Base-by-base conservation (phyloP, 495 filamentous ascomycete genomes). In the Podospora conica region DNA sequence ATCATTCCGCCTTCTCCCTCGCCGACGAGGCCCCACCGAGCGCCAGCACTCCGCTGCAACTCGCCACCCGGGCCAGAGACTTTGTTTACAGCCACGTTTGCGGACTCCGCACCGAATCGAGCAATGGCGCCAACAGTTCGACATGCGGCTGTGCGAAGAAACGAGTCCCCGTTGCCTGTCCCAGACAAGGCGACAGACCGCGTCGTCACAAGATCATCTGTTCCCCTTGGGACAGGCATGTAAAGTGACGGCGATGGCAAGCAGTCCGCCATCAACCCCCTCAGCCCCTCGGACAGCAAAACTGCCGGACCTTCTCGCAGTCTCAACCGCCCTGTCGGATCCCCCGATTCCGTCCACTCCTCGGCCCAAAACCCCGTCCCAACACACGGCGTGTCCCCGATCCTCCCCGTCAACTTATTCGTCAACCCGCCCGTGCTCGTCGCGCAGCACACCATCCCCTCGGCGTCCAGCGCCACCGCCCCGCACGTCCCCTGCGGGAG, bases 301-400 rank as follows among this genome's bases (percentile, higher is more conserved):
- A 85, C 71, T 3, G 74, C 68, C 15, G 80, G 77, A 0, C 77
- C 74, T 11, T 73, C 27, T 59, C 24, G 9, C 66, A 53, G 15
- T 10, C 7, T 7, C 53, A 8, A 8, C 75, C 58, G 21, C n/a
- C 59, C 55, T 3, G 66, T 65, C 9, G 67, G 64, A 24, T 71
- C 67, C 0, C 68, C 66, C 21, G 74, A 63, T 64, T 85, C 84
- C 27, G 78, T 78, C 89, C 90, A 96, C 62, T 91, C 84, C 75
- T 96, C 92, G 0, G 92, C 92, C 91, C 92, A 96, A 72, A 92
- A 96, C 9, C 92, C 92, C 2, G 92, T 91, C 3, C 93, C 93
- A 15, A 93, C 79, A 0, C 89, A 90, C 1, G 93, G 92, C 5
- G 93, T 96, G 75, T 96, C 93, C 0, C 93, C 93, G 66, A 96